Evolutionary conservation across 345 rosid genomes (phyloP).

Genomic region (Aurinia saxatilis): DNA sequence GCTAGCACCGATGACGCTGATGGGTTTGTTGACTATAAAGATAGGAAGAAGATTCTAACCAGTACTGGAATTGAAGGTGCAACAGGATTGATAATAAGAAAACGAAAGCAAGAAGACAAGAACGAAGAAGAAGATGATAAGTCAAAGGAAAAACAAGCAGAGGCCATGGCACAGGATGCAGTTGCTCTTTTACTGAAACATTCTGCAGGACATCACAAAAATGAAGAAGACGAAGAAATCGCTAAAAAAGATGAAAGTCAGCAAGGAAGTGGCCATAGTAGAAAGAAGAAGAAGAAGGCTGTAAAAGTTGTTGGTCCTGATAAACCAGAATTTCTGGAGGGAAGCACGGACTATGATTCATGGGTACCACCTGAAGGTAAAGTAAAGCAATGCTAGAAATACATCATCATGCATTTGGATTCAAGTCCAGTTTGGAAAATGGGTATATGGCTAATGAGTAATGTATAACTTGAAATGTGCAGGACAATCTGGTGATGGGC

Average conservation of each 20-base stretch:
- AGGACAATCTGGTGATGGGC: slow-evolving; percentile 98
- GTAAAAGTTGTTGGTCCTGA: slow-evolving; percentile 65
- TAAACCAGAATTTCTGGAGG: slow-evolving; percentile 63
- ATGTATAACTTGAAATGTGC: slow-evolving; percentile 13
- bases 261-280: slow-evolving; percentile 21
- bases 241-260: slow-evolving; percentile 28
- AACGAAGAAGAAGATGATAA: slow-evolving; percentile 29
- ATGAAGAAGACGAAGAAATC: slow-evolving; percentile 37
- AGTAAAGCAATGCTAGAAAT: background rate
- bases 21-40: slow-evolving; percentile 79
- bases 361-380: slow-evolving; percentile 98
- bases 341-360: slow-evolving; percentile 44
- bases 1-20: slow-evolving; percentile 35
- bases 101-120: slow-evolving; percentile 46
- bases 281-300: slow-evolving; percentile 41
- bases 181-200: slow-evolving; percentile 85
- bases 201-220: slow-evolving; percentile 52
- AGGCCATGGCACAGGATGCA: slow-evolving; percentile 64
- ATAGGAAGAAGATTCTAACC: slow-evolving; percentile 51
- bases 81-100: slow-evolving; percentile 83
- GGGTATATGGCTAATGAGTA: background rate
- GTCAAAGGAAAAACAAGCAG: slow-evolving; percentile 40
- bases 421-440: background rate
- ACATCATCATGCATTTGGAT: background rate
- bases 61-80: slow-evolving; percentile 40